A percentile compares a stretch with the other conserved stretches of the same genome.
These are phyloP conservation scores for Phytophthora sojae DNA, from an alignment of 352 stramenopile species.

Conservation along the genomic window DNA sequence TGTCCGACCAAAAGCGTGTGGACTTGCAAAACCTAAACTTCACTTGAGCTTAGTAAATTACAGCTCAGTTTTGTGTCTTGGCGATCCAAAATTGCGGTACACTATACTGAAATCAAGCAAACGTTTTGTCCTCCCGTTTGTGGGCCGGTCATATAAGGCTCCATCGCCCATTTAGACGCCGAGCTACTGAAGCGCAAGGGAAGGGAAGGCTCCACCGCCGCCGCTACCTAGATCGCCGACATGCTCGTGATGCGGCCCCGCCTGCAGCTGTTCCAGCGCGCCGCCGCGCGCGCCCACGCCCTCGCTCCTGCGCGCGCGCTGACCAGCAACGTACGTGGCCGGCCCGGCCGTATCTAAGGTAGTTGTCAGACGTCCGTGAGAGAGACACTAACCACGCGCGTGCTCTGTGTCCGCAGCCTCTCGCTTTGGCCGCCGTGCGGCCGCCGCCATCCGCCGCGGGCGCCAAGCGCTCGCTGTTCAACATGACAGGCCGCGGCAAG, in stretches of 20 bases:
- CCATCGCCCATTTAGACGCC: not conserved
- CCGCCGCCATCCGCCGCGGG: conserved; percentile 19
- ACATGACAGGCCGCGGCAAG: conserved; percentile 77
- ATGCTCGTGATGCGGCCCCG: conserved; percentile 61
- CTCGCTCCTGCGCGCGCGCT: conserved; percentile 1
- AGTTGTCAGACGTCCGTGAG: not conserved
- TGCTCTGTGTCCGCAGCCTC: conserved; percentile 3
- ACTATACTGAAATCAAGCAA: too few species aligned
- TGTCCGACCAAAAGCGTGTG: not conserved
- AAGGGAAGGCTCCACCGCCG: not conserved
- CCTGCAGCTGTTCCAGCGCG: conserved; percentile 45
- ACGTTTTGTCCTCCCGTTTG: not conserved
- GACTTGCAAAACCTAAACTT: too few species aligned
- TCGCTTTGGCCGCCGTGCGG: not conserved
- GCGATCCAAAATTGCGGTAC: too few species aligned
- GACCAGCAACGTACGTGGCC: conserved; percentile 21
- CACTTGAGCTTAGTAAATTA: too few species aligned
- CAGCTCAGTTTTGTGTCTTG: too few species aligned
- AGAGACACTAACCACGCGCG: too few species aligned
- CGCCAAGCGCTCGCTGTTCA: conserved; percentile 70
- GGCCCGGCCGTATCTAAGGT: not conserved
- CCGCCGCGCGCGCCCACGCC: conserved; percentile 21
- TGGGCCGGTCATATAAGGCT: too few species aligned
- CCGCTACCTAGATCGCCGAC: not conserved
- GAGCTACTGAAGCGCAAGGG: not conserved